Evolutionary conservation across 1,139 yeast species (phyloP), one percentile per base, ranked within the genome.

Genomic region (Blastobotrys buckinghamii): DNA sequence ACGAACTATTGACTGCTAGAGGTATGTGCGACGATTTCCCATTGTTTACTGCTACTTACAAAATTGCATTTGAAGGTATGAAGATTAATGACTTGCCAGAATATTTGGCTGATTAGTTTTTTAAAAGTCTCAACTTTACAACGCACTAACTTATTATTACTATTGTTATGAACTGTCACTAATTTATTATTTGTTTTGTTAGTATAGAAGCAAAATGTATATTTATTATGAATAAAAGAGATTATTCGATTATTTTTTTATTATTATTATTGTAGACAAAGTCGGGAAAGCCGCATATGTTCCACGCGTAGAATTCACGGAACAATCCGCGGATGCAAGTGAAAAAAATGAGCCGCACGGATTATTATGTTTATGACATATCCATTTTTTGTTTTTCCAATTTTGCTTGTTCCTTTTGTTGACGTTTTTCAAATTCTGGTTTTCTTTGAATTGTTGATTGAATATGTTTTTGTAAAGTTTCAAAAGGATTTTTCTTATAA

Each of bases 41-140:
- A 52, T 77, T 90, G 60, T 84, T 90, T 62, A 87, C 80, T 61
- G 87, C 94, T 49, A 88, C 94, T 51, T 87, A 88, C 70, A 79
- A 77, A 59, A 85, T 90, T 60, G 79, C 88, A 51, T 88, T 81
- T 70, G 86, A 84, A 59, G 77, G 77, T 55, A 80, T 81, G 82
- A 69, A 41, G 43, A 57, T 62, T 48, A 56, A 57, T n/a, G 63
- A 62, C n/a, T 56, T 65, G 37, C 69, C 69, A 15, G 55, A 48
- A 41, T 57, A 61, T 38, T 56, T 64, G 32, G 62, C 61, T 44
- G 55, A 51, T 32, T 53, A 58, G 29, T 26, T n/a, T n/a, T n/a
- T n/a, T n/a, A n/a, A n/a, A n/a, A n/a, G n/a, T n/a, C n/a, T n/a
- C n/a, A n/a, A n/a, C n/a, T n/a, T n/a, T n/a, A n/a, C n/a, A n/a